A percentile compares a stretch with the other conserved stretches of the same genome.
Evolutionary conservation across 345 rosid species (phyloP).

Genomic region (Arabidopsis suecica): DNA sequence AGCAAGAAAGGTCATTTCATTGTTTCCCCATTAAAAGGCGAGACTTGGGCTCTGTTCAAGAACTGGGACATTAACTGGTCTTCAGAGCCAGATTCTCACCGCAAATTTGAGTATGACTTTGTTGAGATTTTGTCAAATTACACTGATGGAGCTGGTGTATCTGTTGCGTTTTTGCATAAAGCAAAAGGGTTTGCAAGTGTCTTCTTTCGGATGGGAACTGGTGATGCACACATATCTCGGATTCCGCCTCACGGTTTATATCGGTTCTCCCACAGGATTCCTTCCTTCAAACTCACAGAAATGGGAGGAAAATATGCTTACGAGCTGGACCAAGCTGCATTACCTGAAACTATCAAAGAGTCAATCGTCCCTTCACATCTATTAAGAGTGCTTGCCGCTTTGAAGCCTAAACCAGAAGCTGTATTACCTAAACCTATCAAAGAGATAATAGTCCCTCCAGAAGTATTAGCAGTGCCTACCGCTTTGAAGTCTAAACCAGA

Average conservation of each 20-base stretch:
- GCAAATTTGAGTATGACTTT: slow-evolving; percentile 26
- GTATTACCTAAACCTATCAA: too few relatives aligned
- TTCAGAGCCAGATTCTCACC: slow-evolving; percentile 10
- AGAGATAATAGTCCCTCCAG: too few relatives aligned
- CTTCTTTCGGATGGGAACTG: slow-evolving; percentile 50
- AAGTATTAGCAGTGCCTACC: too few relatives aligned
- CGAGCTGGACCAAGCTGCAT: slow-evolving; percentile 31
- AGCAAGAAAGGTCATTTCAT: slow-evolving; percentile 28
- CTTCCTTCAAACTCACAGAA: slow-evolving; percentile 58
- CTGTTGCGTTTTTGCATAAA: slow-evolving; percentile 63
- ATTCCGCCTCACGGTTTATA: slow-evolving; percentile 56
- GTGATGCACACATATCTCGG: slow-evolving; percentile 34
- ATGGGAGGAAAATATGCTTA: slow-evolving; percentile 49
- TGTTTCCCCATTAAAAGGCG: slow-evolving; percentile 67
- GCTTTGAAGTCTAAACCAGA: slow-evolving; percentile 13
- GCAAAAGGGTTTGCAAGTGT: slow-evolving; percentile 73
- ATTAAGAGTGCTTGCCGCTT: background rate
- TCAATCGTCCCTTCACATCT: background rate
- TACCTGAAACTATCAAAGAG: slow-evolving; percentile 11
- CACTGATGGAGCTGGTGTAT: slow-evolving; percentile 48
- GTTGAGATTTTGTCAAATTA: slow-evolving; percentile 71
- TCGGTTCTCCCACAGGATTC: slow-evolving; percentile 75
- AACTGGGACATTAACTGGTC: slow-evolving; percentile 56
- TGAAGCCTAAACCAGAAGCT: background rate
- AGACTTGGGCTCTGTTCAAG: slow-evolving; percentile 80